phyloP scores from a whole-genome alignment of 2,329 filamentous ascomycete species.

The Fusarium udum region DNA sequence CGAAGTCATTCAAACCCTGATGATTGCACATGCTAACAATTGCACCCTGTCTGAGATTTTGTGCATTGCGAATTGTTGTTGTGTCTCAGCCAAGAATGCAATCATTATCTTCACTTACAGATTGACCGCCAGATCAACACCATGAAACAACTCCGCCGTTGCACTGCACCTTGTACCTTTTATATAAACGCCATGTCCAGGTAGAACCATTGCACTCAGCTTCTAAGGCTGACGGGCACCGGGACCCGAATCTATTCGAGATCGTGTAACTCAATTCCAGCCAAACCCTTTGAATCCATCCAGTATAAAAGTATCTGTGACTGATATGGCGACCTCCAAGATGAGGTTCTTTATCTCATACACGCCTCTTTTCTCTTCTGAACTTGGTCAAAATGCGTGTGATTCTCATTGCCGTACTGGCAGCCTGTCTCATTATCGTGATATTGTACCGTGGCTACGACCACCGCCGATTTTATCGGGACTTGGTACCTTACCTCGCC shows the following conservation, averaged over 20 bases:
- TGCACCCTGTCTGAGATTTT: background rate
- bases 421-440: background rate
- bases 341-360: background rate
- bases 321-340: background rate
- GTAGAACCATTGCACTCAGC: fast-evolving
- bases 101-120: background rate
- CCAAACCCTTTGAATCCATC: no score
- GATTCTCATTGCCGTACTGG: background rate
- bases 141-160: background rate
- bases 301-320: background rate
- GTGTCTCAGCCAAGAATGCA: background rate
- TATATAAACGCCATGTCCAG: fast-evolving
- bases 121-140: background rate
- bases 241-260: background rate
- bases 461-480: slow-evolving; percentile 13
- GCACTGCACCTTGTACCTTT: background rate
- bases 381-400: background rate
- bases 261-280: background rate
- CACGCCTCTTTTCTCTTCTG: fast-evolving
- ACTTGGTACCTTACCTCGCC: background rate
- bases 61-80: no score
- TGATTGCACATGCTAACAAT: background rate
- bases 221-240: background rate
- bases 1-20: no score
- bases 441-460: slow-evolving; percentile 2